A percentile compares a stretch with the other conserved stretches of the same genome.
Conservation (phyloP, 1,284 basidiomycete genomes). For the Leccinum variabile region DNA sequence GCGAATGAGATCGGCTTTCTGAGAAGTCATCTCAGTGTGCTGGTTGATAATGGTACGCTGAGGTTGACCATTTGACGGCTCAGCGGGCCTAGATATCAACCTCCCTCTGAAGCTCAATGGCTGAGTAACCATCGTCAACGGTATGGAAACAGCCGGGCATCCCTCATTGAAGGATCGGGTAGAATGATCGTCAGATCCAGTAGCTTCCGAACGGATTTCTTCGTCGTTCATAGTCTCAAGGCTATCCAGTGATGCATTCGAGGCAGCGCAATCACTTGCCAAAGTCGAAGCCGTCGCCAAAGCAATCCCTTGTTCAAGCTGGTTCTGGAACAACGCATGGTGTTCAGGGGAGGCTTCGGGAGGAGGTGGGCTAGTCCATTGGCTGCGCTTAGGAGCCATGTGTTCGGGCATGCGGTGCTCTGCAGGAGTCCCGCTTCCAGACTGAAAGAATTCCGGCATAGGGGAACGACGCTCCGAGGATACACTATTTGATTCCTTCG, state of each 20-base stretch:
- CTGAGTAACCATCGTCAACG: slow-evolving; percentile 11
- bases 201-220: slow-evolving; percentile 54
- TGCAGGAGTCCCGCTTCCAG: slow-evolving; percentile 35
- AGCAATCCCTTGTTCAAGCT: slow-evolving; percentile 61
- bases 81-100: slow-evolving; percentile 18
- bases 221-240: slow-evolving; percentile 61
- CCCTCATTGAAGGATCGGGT: slow-evolving; percentile 59
- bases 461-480: slow-evolving; percentile 50
- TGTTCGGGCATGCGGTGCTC: slow-evolving; percentile 54
- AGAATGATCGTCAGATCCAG: slow-evolving; percentile 68
- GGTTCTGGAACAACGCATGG: slow-evolving; percentile 62
- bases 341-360: slow-evolving; percentile 68
- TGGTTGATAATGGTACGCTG: slow-evolving; percentile 23
- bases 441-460: slow-evolving; percentile 47
- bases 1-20: slow-evolving; percentile 39
- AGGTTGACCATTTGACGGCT: slow-evolving; percentile 9
- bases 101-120: slow-evolving; percentile 28
- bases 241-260: slow-evolving; percentile 58
- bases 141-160: slow-evolving; percentile 16
- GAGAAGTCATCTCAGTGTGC: slow-evolving; percentile 26
- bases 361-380: slow-evolving; percentile 83
- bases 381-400: slow-evolving; percentile 73
- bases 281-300: slow-evolving; percentile 65
- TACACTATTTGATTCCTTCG: slow-evolving; percentile 51
- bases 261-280: slow-evolving; percentile 49